Percentiles rank a stretch among this genome's conserved stretches.
Evolutionary conservation across 768 basidiomycete genomes (phyloP).

Genomic region (Trametes elegans): DNA sequence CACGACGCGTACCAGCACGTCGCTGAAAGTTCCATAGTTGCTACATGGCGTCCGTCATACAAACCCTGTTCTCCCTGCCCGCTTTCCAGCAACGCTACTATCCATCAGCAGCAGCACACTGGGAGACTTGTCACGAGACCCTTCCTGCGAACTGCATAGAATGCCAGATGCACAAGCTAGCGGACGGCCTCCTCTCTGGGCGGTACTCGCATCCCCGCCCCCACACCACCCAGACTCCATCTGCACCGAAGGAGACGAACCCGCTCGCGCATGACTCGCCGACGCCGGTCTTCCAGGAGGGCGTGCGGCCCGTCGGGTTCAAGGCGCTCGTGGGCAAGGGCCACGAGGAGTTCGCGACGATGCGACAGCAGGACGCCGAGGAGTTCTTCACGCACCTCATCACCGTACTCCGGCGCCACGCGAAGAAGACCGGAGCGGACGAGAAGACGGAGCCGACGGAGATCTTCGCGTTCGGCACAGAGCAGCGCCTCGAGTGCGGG

Average conservation of each 20-base stretch:
- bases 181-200: constrained; percentile 90
- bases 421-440: constrained; percentile 44
- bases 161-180: constrained; percentile 91
- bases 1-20: neutral
- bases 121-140: constrained; percentile 55
- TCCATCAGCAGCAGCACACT: constrained; percentile 49
- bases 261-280: constrained; percentile 38
- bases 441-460: constrained; percentile 63
- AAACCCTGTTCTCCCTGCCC: constrained; percentile 79
- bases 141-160: constrained; percentile 87
- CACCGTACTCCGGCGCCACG: constrained; percentile 65
- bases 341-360: constrained; percentile 92
- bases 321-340: constrained; percentile 90
- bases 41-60: constrained; percentile 95
- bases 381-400: constrained; percentile 89
- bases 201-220: constrained; percentile 73
- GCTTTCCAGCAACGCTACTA: constrained; percentile 75
- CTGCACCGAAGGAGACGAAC: constrained; percentile 27
- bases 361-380: constrained; percentile 96
- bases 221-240: constrained; percentile 26
- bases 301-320: constrained; percentile 79
- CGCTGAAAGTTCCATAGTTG: constrained; percentile 52
- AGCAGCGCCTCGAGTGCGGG: constrained; percentile 83
- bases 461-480: constrained; percentile 76
- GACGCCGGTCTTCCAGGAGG: constrained; percentile 72